These are phyloP conservation scores for Blastobotrys malaysiensis DNA, from an alignment of 1,139 yeast genomes.

Conservation along the genomic window DNA sequence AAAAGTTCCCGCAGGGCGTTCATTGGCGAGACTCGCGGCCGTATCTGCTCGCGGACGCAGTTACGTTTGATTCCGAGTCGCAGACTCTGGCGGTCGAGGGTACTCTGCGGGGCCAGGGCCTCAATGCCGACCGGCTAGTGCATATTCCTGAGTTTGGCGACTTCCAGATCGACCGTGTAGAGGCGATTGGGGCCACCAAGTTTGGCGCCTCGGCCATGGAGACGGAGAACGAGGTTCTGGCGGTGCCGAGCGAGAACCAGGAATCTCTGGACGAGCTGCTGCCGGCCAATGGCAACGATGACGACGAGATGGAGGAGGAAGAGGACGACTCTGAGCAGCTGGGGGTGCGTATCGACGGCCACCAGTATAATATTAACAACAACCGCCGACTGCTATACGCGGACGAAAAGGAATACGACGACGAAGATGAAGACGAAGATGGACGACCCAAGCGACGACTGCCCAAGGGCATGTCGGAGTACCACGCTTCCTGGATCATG, in stretches of 20 bases:
- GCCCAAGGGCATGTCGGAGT: slow-evolving; percentile 88
- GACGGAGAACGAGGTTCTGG: slow-evolving; percentile 32
- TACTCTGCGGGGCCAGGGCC: slow-evolving; percentile 78
- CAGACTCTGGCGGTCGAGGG: slow-evolving; percentile 65
- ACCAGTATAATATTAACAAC: slow-evolving; percentile 56
- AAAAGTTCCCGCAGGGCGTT: slow-evolving; percentile 77
- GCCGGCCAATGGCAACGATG: slow-evolving; percentile 43
- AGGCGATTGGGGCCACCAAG: slow-evolving; percentile 17
- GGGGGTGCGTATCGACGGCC: slow-evolving; percentile 70
- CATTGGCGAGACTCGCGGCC: slow-evolving; percentile 93
- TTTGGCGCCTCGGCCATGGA: slow-evolving; percentile 28
- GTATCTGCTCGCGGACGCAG: slow-evolving; percentile 69
- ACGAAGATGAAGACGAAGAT: slow-evolving; percentile 25
- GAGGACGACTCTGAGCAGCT: slow-evolving; percentile 41
- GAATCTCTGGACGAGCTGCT: slow-evolving; percentile 66
- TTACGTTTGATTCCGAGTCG: slow-evolving; percentile 41
- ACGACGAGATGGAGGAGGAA: slow-evolving; percentile 45
- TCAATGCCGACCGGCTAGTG: slow-evolving; percentile 67
- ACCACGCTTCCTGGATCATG: slow-evolving; percentile 89
- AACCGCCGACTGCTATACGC: slow-evolving; percentile 34
- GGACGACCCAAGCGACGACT: slow-evolving; percentile 41
- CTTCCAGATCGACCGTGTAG: slow-evolving; percentile 63
- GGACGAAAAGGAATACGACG: too few species aligned
- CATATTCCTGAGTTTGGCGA: slow-evolving; percentile 92
- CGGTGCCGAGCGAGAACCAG: slow-evolving; percentile 47